A percentile compares a stretch with the other conserved stretches of the same genome.
phyloP scores from a whole-genome alignment of 1,284 basidiomycete species.

The Irpex rosettiformis region DNA sequence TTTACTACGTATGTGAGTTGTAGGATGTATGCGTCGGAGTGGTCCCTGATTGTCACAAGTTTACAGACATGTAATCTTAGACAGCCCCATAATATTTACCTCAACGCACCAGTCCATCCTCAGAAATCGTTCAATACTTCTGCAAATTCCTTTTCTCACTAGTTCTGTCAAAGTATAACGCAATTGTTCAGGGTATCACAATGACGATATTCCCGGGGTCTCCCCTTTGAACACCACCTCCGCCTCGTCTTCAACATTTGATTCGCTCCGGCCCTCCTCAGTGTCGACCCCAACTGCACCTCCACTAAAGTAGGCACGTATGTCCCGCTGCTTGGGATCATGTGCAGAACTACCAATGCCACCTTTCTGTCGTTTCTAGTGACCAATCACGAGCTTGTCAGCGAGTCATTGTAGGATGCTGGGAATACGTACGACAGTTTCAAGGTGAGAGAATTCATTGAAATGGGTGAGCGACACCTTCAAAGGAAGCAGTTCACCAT shows the following conservation, averaged over 20 bases:
- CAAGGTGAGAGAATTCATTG: conserved; percentile 55
- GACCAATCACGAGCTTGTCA: neutral
- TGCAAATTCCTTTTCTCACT: neutral
- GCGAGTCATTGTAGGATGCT: neutral
- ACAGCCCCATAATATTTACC: neutral
- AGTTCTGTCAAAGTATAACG: neutral
- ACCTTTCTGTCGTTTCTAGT: conserved; percentile 69
- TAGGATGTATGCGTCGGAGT: neutral
- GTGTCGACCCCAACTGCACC: conserved; percentile 13
- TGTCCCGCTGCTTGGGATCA: conserved; percentile 74
- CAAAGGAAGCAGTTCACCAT: conserved; percentile 31
- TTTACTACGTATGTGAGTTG: neutral
- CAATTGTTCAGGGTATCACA: neutral
- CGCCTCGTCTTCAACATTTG: conserved; percentile 30
- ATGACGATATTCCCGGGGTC: neutral
- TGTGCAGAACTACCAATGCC: conserved; percentile 72
- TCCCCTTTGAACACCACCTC: conserved; percentile 22
- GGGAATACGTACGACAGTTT: conserved; percentile 46
- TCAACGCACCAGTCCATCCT: neutral
- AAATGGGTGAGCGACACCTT: conserved; percentile 45
- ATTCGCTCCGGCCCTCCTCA: conserved; percentile 29
- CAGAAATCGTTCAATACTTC: too few species aligned
- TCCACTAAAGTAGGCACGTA: conserved; percentile 77
- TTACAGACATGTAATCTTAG: neutral
- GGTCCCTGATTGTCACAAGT: neutral